These are phyloP conservation scores for Salix arbutifolia DNA, from an alignment of 345 rosid species.

Conservation along the genomic window DNA sequence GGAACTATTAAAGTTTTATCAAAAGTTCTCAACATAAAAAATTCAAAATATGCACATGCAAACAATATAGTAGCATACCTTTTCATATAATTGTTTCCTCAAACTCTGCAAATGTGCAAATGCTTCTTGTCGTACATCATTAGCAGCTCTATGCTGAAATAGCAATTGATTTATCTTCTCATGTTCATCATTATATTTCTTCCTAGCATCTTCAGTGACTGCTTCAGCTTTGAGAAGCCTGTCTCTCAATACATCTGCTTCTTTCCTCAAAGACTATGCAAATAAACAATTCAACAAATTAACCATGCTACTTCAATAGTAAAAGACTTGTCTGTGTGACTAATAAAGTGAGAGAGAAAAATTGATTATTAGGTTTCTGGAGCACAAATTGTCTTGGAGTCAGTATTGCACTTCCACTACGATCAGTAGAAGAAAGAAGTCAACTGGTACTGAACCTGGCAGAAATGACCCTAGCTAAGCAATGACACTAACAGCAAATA, in stretches of 20 bases:
- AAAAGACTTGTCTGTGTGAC: neutral
- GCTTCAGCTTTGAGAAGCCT: conserved; percentile 53
- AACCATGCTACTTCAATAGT: neutral
- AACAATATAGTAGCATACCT: conserved; percentile 37
- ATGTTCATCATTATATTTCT: conserved; percentile 41
- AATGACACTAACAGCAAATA: neutral
- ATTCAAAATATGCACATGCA: neutral
- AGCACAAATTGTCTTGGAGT: no score
- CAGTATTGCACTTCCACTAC: no score
- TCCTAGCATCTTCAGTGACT: conserved; percentile 50
- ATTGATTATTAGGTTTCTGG: neutral
- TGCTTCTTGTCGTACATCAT: conserved; percentile 66
- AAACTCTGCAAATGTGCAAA: conserved; percentile 49
- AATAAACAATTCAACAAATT: conserved; percentile 6
- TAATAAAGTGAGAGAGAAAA: neutral
- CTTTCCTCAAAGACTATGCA: conserved; percentile 57
- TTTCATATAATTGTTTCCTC: conserved; percentile 53
- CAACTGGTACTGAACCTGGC: no score
- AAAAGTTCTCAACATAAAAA: neutral
- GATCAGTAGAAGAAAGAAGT: no score
- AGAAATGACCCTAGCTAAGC: neutral
- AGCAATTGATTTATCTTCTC: conserved; percentile 42
- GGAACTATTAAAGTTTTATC: neutral
- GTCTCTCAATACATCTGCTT: conserved; percentile 55
- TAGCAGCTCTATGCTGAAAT: conserved; percentile 49